Conservation (phyloP, 2,329 filamentous ascomycete genomes). For the Colletotrichum nymphaeae region DNA sequence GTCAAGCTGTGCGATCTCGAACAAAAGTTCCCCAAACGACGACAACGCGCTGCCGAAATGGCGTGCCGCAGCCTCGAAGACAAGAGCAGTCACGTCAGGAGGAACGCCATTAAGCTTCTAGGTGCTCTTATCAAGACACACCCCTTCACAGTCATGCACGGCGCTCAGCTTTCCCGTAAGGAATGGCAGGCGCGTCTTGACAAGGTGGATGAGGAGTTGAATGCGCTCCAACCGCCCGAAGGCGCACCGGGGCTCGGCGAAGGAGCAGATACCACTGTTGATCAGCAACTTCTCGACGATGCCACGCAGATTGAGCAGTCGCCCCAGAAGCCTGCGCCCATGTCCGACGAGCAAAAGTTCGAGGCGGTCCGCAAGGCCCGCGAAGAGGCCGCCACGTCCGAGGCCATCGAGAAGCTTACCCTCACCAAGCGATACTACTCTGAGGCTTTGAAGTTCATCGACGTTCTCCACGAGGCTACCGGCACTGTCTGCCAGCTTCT, state of each 20-base stretch:
- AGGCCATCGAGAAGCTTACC: conserved; percentile 88
- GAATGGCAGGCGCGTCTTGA: conserved; percentile 89
- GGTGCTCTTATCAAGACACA: conserved; percentile 92
- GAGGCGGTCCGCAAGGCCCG: conserved; percentile 82
- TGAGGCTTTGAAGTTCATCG: conserved; percentile 94
- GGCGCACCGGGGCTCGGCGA: conserved; percentile 79
- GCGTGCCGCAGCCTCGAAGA: conserved; percentile 92
- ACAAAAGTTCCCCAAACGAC: conserved; percentile 92
- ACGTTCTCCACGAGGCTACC: conserved; percentile 87
- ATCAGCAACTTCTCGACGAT: conserved; percentile 85
- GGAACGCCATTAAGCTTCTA: conserved; percentile 94
- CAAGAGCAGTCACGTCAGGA: conserved; percentile 96
- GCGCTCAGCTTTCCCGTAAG: conserved; percentile 83
- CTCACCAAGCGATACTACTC: conserved; percentile 90
- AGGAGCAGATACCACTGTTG: conserved; percentile 75
- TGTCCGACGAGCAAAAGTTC: conserved; percentile 83
- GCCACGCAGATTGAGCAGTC: conserved; percentile 81
- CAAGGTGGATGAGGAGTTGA: conserved; percentile 84
- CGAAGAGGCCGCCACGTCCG: conserved; percentile 88
- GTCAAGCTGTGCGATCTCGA: conserved; percentile 93
- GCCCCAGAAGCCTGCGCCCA: conserved; percentile 70
- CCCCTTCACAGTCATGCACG: conserved; percentile 92
- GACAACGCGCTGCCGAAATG: conserved; percentile 88
- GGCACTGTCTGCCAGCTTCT: conserved; percentile 86
- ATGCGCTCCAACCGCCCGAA: conserved; percentile 82